Evolutionary conservation across 345 rosid species (phyloP), one percentile per base, ranked within the genome.

Genomic region (Salix arbutifolia): DNA sequence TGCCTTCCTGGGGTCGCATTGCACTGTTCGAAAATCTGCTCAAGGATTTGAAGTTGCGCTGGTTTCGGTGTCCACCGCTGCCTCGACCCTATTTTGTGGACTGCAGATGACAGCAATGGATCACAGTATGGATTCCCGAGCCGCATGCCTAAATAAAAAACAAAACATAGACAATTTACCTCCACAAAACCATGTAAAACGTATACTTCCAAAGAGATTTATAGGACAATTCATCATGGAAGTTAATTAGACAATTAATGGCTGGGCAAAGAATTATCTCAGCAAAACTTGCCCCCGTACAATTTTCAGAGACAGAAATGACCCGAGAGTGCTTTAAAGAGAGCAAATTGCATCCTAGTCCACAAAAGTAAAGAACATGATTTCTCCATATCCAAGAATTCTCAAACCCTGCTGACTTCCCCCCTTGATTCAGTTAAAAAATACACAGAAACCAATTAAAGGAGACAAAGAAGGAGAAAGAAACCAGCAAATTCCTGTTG

Each of bases 61-160:
- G 87, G 71, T 2, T 89, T 87, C 3, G 97, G 97, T 23, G 86
- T 88, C 96, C 96, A 93, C 1, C 96, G 87, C 69, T 93, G 94
- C 83, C 97, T 83, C 1, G 85, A 48, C 21, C 79, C 76, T 30
- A 91, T 85, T 75, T 87, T 88, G 71, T 85, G 88, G 25, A 80
- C 80, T 25, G 84, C 46, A 6, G 89, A 80, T 37, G 81, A 69
- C 74, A 84, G 60, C 44, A 87, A 74, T 16, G 89, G 88, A 74
- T 85, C 88, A 69, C 78, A 75, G 76, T 86, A 84, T 4, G 79
- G 65, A 70, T 70, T 81, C 35, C 90, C 89, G 28, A 84, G n/a
- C 73, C 78, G 72, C 71, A 80, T 73, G 21, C 93, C 92, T 92
- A 60, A 26, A 56, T 69, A 48, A 66, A 6, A 74, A 46, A 40